phyloP scores from a whole-genome alignment of 805 yeast species.

The Saturnispora silvae region DNA sequence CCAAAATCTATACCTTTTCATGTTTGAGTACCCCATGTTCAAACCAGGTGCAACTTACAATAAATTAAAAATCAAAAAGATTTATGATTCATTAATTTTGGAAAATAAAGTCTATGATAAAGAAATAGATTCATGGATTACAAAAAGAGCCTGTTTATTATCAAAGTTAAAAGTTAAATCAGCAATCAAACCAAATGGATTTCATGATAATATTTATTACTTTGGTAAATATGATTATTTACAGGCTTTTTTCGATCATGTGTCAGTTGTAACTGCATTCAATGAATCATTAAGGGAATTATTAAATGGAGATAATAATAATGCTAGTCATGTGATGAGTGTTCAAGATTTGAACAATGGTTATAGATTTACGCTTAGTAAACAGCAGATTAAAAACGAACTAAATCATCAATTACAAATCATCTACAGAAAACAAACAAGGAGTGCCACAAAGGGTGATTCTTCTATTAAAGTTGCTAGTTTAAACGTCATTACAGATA shows the following conservation, averaged over 20 bases:
- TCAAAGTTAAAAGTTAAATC: constrained; percentile 1
- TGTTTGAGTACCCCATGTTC: constrained; percentile 6
- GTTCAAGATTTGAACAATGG: constrained; percentile 1
- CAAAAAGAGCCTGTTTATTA: constrained; percentile 1
- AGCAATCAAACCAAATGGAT: background rate
- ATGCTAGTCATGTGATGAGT: background rate
- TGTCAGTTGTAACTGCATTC: background rate
- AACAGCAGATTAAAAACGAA: background rate
- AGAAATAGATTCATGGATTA: constrained; percentile 1
- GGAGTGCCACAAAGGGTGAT: background rate
- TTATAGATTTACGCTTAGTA: background rate
- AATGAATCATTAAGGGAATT: constrained; percentile 1
- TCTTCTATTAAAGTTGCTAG: constrained; percentile 7
- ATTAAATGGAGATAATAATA: background rate
- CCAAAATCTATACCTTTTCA: constrained; percentile 3
- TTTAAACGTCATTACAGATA: constrained; percentile 1
- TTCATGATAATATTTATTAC: background rate
- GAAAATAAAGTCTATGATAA: background rate
- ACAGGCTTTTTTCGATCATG: constrained; percentile 2
- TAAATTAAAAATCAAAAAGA: background rate
- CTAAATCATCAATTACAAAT: constrained; percentile 1
- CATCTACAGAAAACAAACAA: constrained; percentile 1
- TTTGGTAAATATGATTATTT: constrained; percentile 4
- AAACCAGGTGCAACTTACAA: background rate
- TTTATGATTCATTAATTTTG: constrained; percentile 1